These are phyloP conservation scores for Mucor piriformis DNA, from an alignment of 371 early-diverging fungal species.

Conservation along the genomic window DNA sequence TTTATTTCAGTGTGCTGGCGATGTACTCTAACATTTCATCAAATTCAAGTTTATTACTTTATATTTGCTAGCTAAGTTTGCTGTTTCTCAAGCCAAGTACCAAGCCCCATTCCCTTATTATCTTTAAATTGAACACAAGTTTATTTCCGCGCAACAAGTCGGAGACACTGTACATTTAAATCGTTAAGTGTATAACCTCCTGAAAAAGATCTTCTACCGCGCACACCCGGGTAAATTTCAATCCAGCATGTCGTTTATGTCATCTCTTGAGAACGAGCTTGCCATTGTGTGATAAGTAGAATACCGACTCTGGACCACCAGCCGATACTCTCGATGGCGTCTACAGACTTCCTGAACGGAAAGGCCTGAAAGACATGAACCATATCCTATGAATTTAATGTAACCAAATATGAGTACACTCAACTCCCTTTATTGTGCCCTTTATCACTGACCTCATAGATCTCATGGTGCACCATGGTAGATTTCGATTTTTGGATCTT, in stretches of 20 bases:
- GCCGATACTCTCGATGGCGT: slow-evolving; percentile 52
- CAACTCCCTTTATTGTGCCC: too few species aligned
- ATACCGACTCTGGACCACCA: slow-evolving; percentile 38
- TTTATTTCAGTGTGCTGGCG: too few species aligned
- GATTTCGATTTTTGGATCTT: slow-evolving; percentile 32
- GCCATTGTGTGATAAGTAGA: slow-evolving; percentile 30
- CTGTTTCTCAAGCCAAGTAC: too few species aligned
- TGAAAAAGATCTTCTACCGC: neutral
- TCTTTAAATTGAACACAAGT: too few species aligned
- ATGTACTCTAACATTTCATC: too few species aligned
- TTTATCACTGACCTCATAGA: slow-evolving; percentile 32
- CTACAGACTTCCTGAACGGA: slow-evolving; percentile 48
- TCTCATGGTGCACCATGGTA: slow-evolving; percentile 40
- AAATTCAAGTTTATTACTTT: too few species aligned
- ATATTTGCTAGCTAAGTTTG: too few species aligned
- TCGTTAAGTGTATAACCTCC: neutral
- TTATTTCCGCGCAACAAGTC: too few species aligned
- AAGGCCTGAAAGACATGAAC: slow-evolving; percentile 64
- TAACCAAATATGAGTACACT: too few species aligned
- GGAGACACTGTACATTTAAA: too few species aligned
- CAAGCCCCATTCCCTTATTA: too few species aligned
- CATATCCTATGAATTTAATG: slow-evolving; percentile 40
- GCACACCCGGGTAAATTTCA: neutral
- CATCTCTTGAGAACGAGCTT: slow-evolving; percentile 2
- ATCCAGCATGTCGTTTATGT: neutral